Conservation (phyloP, 768 basidiomycete species). For the Russula lepida region DNA sequence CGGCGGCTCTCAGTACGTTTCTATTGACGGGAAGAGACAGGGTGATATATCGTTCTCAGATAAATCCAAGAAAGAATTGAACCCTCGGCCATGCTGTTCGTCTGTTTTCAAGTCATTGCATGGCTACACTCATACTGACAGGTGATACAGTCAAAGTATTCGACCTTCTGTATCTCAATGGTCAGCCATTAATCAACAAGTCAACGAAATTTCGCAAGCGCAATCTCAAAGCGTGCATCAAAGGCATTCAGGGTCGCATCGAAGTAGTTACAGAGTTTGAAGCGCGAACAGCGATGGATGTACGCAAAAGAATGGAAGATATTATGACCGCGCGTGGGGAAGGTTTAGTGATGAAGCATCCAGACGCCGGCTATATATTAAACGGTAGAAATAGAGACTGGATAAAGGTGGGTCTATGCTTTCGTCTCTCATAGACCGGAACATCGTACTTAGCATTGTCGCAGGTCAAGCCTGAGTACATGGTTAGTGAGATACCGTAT, state of each 20-base stretch:
- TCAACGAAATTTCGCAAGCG: constrained; percentile 71
- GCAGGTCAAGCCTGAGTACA: constrained; percentile 80
- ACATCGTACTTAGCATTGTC: neutral
- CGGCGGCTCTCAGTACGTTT: constrained; percentile 68
- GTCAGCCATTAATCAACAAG: constrained; percentile 64
- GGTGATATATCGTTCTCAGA: constrained; percentile 35
- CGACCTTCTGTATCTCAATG: constrained; percentile 85
- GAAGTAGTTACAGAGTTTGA: constrained; percentile 68
- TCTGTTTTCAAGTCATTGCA: constrained; percentile 13
- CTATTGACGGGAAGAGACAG: neutral
- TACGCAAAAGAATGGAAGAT: constrained; percentile 70
- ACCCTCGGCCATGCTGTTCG: constrained; percentile 87
- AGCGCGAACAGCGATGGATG: constrained; percentile 74
- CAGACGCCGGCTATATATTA: constrained; percentile 66
- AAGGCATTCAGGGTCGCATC: constrained; percentile 65
- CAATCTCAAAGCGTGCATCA: constrained; percentile 61
- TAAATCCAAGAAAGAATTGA: constrained; percentile 57
- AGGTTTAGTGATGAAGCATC: constrained; percentile 88
- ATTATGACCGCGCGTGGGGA: constrained; percentile 84
- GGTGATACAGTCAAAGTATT: constrained; percentile 82
- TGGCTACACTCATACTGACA: neutral
- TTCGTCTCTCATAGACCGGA: neutral
- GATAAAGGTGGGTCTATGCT: constrained; percentile 59
- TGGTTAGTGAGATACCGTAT: constrained; percentile 38
- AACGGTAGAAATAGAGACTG: constrained; percentile 88